Evolutionary conservation across 2,329 filamentous ascomycete genomes (phyloP).

Genomic region (Fusarium musae): DNA sequence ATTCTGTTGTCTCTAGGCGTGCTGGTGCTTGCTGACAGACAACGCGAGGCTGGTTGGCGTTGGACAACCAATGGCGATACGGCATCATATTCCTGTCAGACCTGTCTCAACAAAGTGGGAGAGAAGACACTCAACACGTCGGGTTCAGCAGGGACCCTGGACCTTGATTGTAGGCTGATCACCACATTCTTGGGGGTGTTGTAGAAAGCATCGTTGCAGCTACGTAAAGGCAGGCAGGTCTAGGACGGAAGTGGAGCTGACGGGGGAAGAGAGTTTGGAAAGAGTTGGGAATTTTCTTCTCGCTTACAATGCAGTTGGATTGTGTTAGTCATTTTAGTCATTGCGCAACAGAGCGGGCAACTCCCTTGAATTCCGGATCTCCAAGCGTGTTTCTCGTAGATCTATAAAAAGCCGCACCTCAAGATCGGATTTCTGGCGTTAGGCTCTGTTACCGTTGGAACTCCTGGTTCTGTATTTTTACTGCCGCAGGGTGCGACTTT

Average conservation of each 20-base stretch:
- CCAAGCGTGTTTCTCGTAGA: slow-evolving; percentile 1
- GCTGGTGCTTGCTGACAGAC: slow-evolving; percentile 3
- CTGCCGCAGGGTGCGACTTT: background rate
- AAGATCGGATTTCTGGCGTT: slow-evolving; percentile 11
- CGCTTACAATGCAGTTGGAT: background rate
- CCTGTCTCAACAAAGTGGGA: slow-evolving; percentile 28
- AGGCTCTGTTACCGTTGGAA: slow-evolving; percentile 1
- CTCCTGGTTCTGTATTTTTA: background rate
- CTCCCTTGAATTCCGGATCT: slow-evolving; percentile 2
- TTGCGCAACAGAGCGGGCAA: slow-evolving; percentile 4
- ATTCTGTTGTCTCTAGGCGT: background rate
- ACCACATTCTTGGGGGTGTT: slow-evolving; percentile 31
- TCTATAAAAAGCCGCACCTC: background rate
- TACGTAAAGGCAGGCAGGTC: slow-evolving; percentile 17
- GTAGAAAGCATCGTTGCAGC: slow-evolving; percentile 15
- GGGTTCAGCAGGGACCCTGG: slow-evolving; percentile 30
- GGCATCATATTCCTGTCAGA: background rate
- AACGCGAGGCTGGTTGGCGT: slow-evolving; percentile 6
- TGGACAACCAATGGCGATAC: slow-evolving; percentile 1
- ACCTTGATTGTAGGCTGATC: slow-evolving; percentile 39
- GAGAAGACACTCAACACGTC: slow-evolving; percentile 27
- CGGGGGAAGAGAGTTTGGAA: background rate
- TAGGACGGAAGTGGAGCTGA: slow-evolving; percentile 1
- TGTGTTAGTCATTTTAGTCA: slow-evolving; percentile 9
- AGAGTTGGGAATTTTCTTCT: background rate